These are phyloP conservation scores for Corynascus novoguineensis DNA, from an alignment of 495 filamentous ascomycete species.

Conservation along the genomic window DNA sequence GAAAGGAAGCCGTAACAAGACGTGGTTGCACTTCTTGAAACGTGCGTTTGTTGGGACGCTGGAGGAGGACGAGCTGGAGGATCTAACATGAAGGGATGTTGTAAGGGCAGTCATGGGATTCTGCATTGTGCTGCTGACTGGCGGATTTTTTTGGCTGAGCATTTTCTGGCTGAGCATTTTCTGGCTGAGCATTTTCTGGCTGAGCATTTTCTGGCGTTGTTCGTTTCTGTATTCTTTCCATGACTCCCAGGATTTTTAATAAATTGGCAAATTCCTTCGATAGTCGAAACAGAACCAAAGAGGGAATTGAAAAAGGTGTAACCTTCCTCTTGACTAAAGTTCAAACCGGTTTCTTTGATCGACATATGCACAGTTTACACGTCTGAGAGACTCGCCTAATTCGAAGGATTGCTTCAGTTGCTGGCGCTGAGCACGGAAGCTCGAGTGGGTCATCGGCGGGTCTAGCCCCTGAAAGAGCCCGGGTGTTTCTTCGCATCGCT, in stretches of 20 bases:
- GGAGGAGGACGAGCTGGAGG: slow-evolving; percentile 53
- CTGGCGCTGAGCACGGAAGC: no score
- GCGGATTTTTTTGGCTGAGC: not conserved
- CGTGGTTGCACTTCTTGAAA: slow-evolving; percentile 70
- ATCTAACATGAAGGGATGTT: slow-evolving; percentile 22
- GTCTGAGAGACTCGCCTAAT: no score
- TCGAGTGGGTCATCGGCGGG: no score
- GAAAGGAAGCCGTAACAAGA: slow-evolving; percentile 48
- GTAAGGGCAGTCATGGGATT: not conserved
- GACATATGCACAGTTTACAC: no score
- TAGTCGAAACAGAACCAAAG: no score
- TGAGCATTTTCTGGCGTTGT: slow-evolving; percentile 3
- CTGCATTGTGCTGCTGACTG: not conserved
- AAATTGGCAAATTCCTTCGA: no score
- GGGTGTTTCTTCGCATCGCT: not conserved
- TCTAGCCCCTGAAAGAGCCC: not conserved
- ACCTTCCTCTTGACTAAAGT: no score
- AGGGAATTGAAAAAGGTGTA: no score
- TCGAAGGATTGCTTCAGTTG: no score
- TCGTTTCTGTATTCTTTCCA: no score
- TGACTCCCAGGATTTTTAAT: no score
- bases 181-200: slow-evolving; percentile 1
- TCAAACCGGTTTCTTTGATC: no score
- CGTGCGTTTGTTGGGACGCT: slow-evolving; percentile 76
- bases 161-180: slow-evolving; percentile 3